Evolutionary conservation across 2,329 filamentous ascomycete genomes (phyloP).

Genomic region (Arthrobotrys pseudoclavata): DNA sequence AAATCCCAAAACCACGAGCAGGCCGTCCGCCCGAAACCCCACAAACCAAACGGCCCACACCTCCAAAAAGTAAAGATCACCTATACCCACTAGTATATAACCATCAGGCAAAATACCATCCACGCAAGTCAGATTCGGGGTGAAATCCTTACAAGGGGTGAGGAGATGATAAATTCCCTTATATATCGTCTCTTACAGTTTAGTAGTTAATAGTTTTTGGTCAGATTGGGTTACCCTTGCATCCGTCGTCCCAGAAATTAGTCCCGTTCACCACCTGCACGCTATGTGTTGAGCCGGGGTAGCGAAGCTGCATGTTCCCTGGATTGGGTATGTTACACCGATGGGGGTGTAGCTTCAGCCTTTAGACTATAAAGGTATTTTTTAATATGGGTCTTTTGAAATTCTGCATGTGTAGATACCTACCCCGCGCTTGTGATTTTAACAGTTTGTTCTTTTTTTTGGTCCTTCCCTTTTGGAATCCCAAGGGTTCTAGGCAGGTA

Average conservation of each 20-base stretch:
- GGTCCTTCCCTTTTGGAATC: neutral
- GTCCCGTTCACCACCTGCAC: slow-evolving; percentile 3
- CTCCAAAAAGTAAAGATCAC: neutral
- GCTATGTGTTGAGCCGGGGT: slow-evolving; percentile 12
- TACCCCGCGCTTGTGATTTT: neutral
- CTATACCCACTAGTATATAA: neutral
- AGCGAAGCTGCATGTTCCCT: neutral
- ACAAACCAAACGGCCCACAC: neutral
- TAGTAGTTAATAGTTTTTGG: neutral
- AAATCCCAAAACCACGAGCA: neutral
- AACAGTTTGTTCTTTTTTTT: neutral
- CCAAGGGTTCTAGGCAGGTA: neutral
- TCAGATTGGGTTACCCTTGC: neutral
- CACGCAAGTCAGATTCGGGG: neutral
- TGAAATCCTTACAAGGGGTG: neutral
- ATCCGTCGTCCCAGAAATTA: slow-evolving; percentile 11
- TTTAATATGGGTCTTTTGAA: neutral
- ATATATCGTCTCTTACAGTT: neutral
- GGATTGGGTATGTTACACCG: neutral
- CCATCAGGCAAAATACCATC: neutral
- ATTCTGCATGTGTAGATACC: no score
- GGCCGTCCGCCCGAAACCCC: neutral
- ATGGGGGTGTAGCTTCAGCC: neutral
- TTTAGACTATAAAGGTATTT: neutral
- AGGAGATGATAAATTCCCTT: neutral